A percentile compares a stretch with the other conserved stretches of the same genome.
phyloP scores from a whole-genome alignment of 2,329 filamentous ascomycete species.

The Blumeriella jaapii region DNA sequence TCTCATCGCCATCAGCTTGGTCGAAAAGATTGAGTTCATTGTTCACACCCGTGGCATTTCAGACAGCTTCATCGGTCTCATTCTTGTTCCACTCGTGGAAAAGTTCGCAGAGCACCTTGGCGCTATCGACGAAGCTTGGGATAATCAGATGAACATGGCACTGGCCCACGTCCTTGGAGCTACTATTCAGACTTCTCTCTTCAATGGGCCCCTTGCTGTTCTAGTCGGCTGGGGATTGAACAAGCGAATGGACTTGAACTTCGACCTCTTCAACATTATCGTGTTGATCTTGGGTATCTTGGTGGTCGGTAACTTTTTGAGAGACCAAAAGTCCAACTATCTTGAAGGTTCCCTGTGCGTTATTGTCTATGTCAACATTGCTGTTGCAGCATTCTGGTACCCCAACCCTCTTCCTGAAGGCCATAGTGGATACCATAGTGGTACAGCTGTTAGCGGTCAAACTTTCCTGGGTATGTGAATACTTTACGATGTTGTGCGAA shows the following conservation, averaged over 20 bases:
- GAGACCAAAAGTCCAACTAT: constrained; percentile 84
- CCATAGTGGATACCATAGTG: too few species aligned
- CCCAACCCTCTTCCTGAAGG: constrained; percentile 31
- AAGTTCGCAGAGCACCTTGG: constrained; percentile 81
- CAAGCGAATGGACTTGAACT: constrained; percentile 66
- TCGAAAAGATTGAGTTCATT: constrained; percentile 57
- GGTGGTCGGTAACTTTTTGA: constrained; percentile 75
- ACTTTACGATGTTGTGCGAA: too few species aligned
- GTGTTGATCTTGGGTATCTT: constrained; percentile 75
- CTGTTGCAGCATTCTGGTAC: constrained; percentile 46
- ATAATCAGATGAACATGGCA: constrained; percentile 73
- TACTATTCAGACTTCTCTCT: constrained; percentile 78
- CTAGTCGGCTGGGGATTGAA: constrained; percentile 71
- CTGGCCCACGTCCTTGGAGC: constrained; percentile 77
- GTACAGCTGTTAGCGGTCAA: not conserved
- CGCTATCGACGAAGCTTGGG: constrained; percentile 74
- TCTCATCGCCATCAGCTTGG: constrained; percentile 61
- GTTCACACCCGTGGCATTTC: constrained; percentile 39
- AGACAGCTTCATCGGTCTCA: constrained; percentile 56
- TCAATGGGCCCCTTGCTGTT: constrained; percentile 76
- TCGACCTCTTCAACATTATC: constrained; percentile 77
- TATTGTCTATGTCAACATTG: constrained; percentile 50
- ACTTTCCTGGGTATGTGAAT: too few species aligned
- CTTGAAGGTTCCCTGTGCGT: constrained; percentile 77
- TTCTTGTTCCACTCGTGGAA: constrained; percentile 71